A percentile compares a stretch with the other conserved stretches of the same genome.
Evolutionary conservation across 2,329 filamentous ascomycete genomes (phyloP).

Genomic region (Fusarium sp.): DNA sequence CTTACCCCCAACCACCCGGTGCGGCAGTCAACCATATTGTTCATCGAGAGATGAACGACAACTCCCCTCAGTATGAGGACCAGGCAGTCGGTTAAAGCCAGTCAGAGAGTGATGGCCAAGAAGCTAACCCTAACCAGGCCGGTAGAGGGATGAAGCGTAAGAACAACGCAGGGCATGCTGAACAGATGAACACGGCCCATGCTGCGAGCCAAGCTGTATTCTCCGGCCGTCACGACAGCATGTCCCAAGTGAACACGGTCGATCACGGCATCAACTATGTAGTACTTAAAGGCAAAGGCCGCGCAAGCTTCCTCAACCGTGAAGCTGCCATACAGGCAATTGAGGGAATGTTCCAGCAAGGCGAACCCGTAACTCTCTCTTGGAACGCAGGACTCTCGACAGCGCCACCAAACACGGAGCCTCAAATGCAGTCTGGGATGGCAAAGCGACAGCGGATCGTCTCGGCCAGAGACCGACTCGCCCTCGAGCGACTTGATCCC

Average conservation of each 20-base stretch:
- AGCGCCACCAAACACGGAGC: background rate
- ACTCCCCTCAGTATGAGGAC: background rate
- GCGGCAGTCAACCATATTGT: background rate
- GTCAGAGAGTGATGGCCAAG: background rate
- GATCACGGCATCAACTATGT: background rate
- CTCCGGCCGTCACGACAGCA: background rate
- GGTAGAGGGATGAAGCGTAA: background rate
- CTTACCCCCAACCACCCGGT: background rate
- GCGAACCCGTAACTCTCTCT: background rate
- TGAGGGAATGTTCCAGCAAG: background rate
- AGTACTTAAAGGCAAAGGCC: background rate
- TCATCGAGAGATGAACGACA: background rate
- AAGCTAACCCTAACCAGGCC: background rate
- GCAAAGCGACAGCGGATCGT: background rate
- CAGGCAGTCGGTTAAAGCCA: background rate
- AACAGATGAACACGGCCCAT: background rate
- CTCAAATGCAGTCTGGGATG: background rate
- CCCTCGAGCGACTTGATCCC: background rate
- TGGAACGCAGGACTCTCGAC: background rate
- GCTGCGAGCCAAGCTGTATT: too few relatives aligned
- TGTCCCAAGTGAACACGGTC: background rate
- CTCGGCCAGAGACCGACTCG: background rate
- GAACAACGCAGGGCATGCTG: background rate
- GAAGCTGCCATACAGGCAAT: background rate
- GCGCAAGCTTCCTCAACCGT: background rate